A percentile compares a stretch with the other conserved stretches of the same genome.
These are phyloP conservation scores for Septoria petroselini DNA, from an alignment of 2,329 filamentous ascomycete genomes.

Conservation along the genomic window DNA sequence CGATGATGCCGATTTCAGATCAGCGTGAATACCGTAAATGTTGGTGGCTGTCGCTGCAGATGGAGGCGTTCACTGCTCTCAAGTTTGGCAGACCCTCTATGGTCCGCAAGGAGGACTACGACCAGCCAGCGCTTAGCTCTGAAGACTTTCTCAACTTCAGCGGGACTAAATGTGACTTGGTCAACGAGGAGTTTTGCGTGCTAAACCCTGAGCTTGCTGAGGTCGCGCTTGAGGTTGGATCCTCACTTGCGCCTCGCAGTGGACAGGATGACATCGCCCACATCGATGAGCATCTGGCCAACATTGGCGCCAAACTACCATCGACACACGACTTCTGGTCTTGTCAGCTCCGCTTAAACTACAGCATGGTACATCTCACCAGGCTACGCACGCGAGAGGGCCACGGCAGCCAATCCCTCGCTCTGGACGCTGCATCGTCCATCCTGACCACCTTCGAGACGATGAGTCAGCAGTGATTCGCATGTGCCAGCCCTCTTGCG, in stretches of 20 bases:
- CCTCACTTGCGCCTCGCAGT: slow-evolving; percentile 6
- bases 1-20: slow-evolving; percentile 14
- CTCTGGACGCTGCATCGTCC: slow-evolving; percentile 10
- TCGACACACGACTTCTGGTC: slow-evolving; percentile 13
- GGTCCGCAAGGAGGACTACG: slow-evolving; percentile 16
- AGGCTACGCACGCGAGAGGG: slow-evolving; percentile 1
- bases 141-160: slow-evolving; percentile 7
- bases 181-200: slow-evolving; percentile 4
- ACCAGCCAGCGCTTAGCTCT: slow-evolving; percentile 9
- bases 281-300: slow-evolving; percentile 6
- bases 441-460: slow-evolving; percentile 17
- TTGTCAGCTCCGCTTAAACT: slow-evolving; percentile 15
- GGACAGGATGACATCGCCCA: neutral
- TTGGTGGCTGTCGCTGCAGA: slow-evolving; percentile 11
- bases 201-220: slow-evolving; percentile 13
- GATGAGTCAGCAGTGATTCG: slow-evolving; percentile 9
- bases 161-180: neutral
- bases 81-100: slow-evolving; percentile 14
- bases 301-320: slow-evolving; percentile 7
- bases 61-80: slow-evolving; percentile 10
- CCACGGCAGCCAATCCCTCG: neutral
- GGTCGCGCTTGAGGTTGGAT: slow-evolving; percentile 1
- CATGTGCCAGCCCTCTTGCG: slow-evolving; percentile 6
- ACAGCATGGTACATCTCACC: slow-evolving; percentile 12
- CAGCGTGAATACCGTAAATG: slow-evolving; percentile 12